Evolutionary conservation across 2,329 filamentous ascomycete species (phyloP).

Genomic region (Stemphylium vesicarium): DNA sequence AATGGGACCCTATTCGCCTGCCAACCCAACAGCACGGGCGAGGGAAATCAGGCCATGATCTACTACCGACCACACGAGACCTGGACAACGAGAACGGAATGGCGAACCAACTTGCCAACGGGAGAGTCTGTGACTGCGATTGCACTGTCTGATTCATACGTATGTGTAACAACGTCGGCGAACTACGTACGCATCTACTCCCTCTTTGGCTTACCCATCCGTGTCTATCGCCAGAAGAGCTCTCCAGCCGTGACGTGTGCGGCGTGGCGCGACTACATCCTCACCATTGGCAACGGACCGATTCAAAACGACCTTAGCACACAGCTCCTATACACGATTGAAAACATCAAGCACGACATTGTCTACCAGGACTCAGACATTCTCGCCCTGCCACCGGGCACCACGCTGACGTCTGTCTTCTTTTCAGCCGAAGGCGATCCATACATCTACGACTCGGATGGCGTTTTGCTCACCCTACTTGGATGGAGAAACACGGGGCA

Average conservation of each 20-base stretch:
- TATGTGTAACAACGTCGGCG: conserved; percentile 84
- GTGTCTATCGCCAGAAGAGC: conserved; percentile 90
- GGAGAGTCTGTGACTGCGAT: conserved; percentile 89
- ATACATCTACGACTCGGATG: conserved; percentile 93
- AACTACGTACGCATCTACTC: conserved; percentile 94
- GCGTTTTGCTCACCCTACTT: conserved; percentile 83
- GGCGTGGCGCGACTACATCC: conserved; percentile 94
- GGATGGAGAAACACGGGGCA: conserved; percentile 89
- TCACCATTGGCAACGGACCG: conserved; percentile 92
- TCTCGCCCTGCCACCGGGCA: conserved; percentile 78
- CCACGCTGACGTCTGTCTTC: conserved; percentile 80
- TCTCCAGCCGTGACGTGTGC: conserved; percentile 89
- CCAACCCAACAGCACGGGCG: conserved; percentile 59
- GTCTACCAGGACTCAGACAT: conserved; percentile 94
- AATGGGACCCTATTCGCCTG: conserved; percentile 86
- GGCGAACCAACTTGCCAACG: conserved; percentile 83
- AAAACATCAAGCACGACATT: conserved; percentile 92
- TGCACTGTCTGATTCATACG: conserved; percentile 87
- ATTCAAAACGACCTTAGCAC: conserved; percentile 78
- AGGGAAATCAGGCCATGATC: conserved; percentile 74
- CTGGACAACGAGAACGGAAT: conserved; percentile 90
- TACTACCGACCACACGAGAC: conserved; percentile 97
- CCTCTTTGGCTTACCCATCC: conserved; percentile 86
- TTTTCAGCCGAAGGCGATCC: conserved; percentile 95
- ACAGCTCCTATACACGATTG: conserved; percentile 85